Evolutionary conservation across 2,329 filamentous ascomycete genomes (phyloP).

Genomic region (Sporothrix sp.): DNA sequence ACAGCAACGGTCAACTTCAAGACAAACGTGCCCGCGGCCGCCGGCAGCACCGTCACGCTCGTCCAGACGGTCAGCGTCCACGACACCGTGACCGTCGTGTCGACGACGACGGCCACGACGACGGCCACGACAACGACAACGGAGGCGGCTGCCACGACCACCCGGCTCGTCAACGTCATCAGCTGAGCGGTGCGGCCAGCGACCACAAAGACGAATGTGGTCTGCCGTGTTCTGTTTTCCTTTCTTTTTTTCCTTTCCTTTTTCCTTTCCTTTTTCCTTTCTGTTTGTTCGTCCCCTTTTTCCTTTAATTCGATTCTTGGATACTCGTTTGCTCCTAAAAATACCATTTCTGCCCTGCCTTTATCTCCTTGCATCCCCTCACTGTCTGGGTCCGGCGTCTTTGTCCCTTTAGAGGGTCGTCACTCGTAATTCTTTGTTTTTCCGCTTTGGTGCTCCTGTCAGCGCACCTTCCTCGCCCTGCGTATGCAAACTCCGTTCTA

Average conservation of each 20-base stretch:
- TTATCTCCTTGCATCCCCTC: too few species aligned
- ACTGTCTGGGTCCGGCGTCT: too few species aligned
- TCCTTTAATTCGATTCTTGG: not conserved
- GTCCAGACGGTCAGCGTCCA: conserved; percentile 11
- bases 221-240: not conserved
- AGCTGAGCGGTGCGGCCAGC: not conserved
- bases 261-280: not conserved
- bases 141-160: conserved; percentile 3
- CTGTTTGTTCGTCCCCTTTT: not conserved
- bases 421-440: too few species aligned
- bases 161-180: conserved; percentile 4
- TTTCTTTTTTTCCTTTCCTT: not conserved
- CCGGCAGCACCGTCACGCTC: conserved; percentile 10
- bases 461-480: too few species aligned
- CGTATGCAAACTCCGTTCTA: too few species aligned
- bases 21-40: not conserved
- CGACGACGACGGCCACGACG: not conserved
- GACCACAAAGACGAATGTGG: too few species aligned
- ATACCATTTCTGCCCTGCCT: too few species aligned
- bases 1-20: not conserved
- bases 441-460: too few species aligned
- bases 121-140: conserved; percentile 2
- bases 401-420: too few species aligned
- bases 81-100: conserved; percentile 14
- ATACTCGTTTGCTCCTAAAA: too few species aligned